Conservation (phyloP, 2,329 filamentous ascomycete species). For the Alternaria novae-zelandiae region DNA sequence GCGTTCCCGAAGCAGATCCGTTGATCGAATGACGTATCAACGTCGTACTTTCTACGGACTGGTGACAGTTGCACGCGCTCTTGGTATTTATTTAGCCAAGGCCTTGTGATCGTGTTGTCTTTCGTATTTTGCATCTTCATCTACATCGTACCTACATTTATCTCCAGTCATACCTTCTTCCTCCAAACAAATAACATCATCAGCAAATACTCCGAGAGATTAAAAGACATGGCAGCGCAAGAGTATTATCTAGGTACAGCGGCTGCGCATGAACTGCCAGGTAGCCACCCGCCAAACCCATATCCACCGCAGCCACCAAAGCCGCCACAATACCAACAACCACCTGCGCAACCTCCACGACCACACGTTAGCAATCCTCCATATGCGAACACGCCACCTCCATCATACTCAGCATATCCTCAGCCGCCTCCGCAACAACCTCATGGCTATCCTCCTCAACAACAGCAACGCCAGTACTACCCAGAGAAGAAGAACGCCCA, state of each 20-base stretch:
- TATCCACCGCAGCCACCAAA: slow-evolving; percentile 21
- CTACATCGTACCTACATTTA: background rate
- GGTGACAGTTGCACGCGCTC: slow-evolving; percentile 36
- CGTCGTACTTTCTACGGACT: slow-evolving; percentile 9
- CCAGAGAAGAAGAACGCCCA: slow-evolving; percentile 9
- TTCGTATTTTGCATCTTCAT: slow-evolving; percentile 1
- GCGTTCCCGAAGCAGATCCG: slow-evolving; percentile 17
- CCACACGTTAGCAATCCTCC: slow-evolving; percentile 15
- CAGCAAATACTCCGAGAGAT: background rate
- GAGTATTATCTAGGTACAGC: slow-evolving; percentile 42
- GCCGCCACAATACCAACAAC: slow-evolving; percentile 23
- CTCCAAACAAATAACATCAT: too few relatives aligned
- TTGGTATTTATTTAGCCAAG: slow-evolving; percentile 24
- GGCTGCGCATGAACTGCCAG: slow-evolving; percentile 28
- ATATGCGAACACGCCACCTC: slow-evolving; percentile 16
- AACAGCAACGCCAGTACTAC: slow-evolving; percentile 4
- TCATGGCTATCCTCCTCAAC: slow-evolving; percentile 26
- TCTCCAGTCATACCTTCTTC: background rate
- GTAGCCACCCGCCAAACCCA: slow-evolving; percentile 18
- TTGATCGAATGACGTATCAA: slow-evolving; percentile 38
- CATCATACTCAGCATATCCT: slow-evolving; percentile 19
- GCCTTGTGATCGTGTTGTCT: slow-evolving; percentile 4
- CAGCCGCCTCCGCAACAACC: slow-evolving; percentile 31
- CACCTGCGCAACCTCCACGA: slow-evolving; percentile 14
- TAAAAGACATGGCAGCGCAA: slow-evolving; percentile 38